These are phyloP conservation scores for Calcarisporium arbuscula DNA, from an alignment of 2,329 filamentous ascomycete species.

Conservation along the genomic window DNA sequence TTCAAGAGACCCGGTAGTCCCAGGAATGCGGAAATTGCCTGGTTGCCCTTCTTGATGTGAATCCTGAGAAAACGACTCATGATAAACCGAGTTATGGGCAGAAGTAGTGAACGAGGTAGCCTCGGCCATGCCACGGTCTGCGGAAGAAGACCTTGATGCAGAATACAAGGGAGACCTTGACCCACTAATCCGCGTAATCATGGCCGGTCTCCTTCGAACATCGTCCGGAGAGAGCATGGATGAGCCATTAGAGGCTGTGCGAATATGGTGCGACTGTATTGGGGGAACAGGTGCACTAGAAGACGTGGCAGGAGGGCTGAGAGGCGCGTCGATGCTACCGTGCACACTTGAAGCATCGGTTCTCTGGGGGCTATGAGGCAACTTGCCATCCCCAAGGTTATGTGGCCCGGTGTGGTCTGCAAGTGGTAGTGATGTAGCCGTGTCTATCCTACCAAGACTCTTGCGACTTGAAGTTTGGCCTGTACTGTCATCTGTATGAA, in stretches of 20 bases:
- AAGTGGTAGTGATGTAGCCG: conserved; percentile 26
- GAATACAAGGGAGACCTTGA: conserved; percentile 35
- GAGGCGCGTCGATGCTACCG: conserved; percentile 35
- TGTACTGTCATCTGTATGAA: conserved; percentile 37
- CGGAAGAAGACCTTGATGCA: conserved; percentile 52
- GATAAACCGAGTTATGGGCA: conserved; percentile 51
- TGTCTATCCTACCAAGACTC: conserved; percentile 38
- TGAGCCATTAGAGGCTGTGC: conserved; percentile 27
- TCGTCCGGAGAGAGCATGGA: conserved; percentile 32
- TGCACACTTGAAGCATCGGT: conserved; percentile 41
- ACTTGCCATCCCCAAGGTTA: conserved; percentile 32
- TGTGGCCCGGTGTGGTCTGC: conserved; percentile 25
- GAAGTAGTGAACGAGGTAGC: conserved; percentile 52
- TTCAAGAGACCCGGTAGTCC: conserved; percentile 47
- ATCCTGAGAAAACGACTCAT: conserved; percentile 48
- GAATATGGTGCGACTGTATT: conserved; percentile 28
- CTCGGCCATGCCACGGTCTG: conserved; percentile 51
- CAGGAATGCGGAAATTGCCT: conserved; percentile 45
- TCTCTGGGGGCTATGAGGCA: conserved; percentile 26
- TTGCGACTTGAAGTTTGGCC: conserved; percentile 29
- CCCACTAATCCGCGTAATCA: conserved; percentile 50
- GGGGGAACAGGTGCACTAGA: conserved; percentile 23
- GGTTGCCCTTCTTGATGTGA: conserved; percentile 38
- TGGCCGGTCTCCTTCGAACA: conserved; percentile 37
- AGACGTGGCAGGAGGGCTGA: conserved; percentile 34